phyloP scores from a whole-genome alignment of 2,329 filamentous ascomycete species.

The Cylindrodendrum hubeiense region DNA sequence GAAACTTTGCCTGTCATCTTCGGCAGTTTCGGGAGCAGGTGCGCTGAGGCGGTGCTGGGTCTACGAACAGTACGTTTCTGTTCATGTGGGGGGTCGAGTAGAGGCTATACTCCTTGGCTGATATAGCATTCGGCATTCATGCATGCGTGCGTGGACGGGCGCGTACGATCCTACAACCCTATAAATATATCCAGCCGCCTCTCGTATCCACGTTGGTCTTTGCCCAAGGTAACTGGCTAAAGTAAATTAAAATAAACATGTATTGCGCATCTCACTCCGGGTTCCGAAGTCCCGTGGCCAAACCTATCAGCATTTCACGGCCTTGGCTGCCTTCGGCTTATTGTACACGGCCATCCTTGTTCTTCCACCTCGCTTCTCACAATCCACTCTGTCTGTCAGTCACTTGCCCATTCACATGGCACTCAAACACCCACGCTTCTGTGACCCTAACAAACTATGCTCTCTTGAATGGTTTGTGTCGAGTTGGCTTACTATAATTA shows the following conservation, averaged over 20 bases:
- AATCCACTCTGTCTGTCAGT: neutral
- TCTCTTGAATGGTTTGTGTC: no score
- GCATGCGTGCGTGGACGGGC: neutral
- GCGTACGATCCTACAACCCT: slow-evolving; percentile 1
- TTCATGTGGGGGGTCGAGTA: neutral
- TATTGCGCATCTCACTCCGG: neutral
- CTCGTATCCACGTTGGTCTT: neutral
- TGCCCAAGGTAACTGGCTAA: no score
- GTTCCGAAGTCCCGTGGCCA: neutral
- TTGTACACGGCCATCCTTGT: neutral
- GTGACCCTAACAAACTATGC: no score
- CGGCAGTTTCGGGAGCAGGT: slow-evolving; percentile 13
- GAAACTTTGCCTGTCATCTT: slow-evolving; percentile 6
- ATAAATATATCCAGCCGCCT: slow-evolving; percentile 14
- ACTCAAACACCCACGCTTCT: slow-evolving; percentile 1
- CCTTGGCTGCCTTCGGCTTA: neutral
- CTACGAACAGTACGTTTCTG: neutral
- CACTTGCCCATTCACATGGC: no score
- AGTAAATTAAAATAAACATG: neutral
- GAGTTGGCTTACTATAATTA: no score
- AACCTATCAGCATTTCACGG: neutral
- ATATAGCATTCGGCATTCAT: neutral
- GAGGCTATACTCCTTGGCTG: slow-evolving; percentile 1
- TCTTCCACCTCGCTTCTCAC: neutral
- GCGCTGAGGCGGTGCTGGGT: slow-evolving; percentile 13